Base-by-base conservation (phyloP, 1,284 basidiomycete species). In the Spongiforma sp. region DNA sequence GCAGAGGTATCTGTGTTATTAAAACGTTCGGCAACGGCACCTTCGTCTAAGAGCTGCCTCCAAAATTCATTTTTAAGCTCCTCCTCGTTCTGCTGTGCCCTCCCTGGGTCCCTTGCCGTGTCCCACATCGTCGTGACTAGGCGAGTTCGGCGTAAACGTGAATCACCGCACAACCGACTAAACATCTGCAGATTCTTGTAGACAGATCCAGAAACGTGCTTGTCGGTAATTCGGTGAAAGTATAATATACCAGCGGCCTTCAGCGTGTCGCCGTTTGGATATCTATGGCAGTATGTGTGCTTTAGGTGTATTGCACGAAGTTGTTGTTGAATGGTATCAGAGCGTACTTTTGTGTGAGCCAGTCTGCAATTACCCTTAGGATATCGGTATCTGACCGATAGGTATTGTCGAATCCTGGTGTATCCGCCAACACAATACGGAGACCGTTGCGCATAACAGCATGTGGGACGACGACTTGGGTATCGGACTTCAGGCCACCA, bases 201-300 rank as follows among this genome's bases (percentile, higher is more conserved):
- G 17, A 79, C 79, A 46, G 80, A 79, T 11, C 81, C 81, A 15
- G 78, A 78, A 65, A 84, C 75, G 11, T 80, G 75, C 66, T 75
- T 75, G 67, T 84, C 82, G 33, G 80, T 77, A 60, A 84, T 84
- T 5, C 80, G 76, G 60, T 84, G 82, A 66, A 83, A 68, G 68
- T 84, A 84, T 36, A 85, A 75, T 57, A 84, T 70, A 0, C 83
- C 83, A 10, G 73, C 71, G 17, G 82, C 69, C 33, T 32, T 61
- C 10, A 43, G 28, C 5, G 28, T 21, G 4, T 26, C 4, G 5
- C 33, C 14, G 24, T 26, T 30, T 28, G 32, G 5, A 14, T 65
- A 56, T 15, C 62, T 61, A n/a, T n/a, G n/a, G n/a, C n/a, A n/a
- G n/a, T 60, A 19, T 30, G 9, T 7, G 11, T 14, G 24, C 37